Evolutionary conservation across 129 eudicot species (phyloP).

Genomic region (Heracleum sosnowskyi): DNA sequence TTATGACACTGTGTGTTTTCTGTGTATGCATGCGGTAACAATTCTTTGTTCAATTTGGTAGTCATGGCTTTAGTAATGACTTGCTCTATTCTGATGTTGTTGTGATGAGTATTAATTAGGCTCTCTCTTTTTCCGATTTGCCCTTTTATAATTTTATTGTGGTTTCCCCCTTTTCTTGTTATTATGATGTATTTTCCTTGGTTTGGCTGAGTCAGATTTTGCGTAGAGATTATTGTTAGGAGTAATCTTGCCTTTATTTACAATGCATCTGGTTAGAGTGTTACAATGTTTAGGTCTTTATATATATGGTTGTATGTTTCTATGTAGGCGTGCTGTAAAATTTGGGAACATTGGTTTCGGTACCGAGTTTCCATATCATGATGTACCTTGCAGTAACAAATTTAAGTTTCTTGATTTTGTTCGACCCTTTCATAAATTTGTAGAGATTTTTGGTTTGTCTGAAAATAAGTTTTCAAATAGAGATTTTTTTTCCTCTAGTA

Average conservation of each 20-base stretch:
- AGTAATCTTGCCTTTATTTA: neutral
- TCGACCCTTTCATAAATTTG: neutral
- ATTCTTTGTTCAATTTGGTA: neutral
- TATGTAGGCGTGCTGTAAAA: neutral
- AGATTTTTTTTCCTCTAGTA: neutral
- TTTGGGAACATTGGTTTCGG: neutral
- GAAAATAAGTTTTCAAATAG: neutral
- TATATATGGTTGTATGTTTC: neutral
- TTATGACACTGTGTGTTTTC: too few species aligned
- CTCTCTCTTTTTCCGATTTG: too few species aligned
- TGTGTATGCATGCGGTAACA: neutral
- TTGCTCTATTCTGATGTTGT: neutral
- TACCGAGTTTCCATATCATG: neutral
- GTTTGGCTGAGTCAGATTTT: neutral
- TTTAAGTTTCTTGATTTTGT: neutral
- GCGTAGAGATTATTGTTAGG: neutral
- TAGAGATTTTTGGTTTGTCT: neutral
- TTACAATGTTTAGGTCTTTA: neutral
- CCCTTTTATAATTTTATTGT: neutral
- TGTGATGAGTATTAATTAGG: neutral
- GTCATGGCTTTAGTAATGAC: neutral
- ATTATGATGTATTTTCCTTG: neutral
- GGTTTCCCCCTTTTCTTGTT: neutral
- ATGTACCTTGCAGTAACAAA: neutral
- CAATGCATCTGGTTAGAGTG: neutral